Percentiles rank a stretch among this genome's conserved stretches.
Evolutionary conservation across 1,284 basidiomycete genomes (phyloP).

Genomic region (Moniliella sp.): DNA sequence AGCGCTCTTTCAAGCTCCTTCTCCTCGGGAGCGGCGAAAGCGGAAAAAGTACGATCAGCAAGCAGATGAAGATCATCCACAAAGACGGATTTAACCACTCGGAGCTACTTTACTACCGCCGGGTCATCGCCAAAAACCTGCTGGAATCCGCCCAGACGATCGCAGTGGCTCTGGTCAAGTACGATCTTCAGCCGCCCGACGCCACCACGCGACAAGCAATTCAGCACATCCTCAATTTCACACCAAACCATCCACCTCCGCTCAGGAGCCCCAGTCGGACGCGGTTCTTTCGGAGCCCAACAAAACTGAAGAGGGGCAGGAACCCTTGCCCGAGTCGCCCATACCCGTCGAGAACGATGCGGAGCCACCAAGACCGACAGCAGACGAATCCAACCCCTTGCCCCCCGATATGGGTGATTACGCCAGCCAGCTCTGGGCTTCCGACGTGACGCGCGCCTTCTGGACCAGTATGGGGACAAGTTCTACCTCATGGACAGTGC

Average conservation of each 20-base stretch:
- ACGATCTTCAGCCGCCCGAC: constrained; percentile 46
- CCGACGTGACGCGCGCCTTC: too few relatives aligned
- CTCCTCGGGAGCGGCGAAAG: constrained; percentile 32
- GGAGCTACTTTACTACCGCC: constrained; percentile 83
- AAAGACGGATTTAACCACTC: constrained; percentile 57
- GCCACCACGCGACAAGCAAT: constrained; percentile 53
- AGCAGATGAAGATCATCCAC: constrained; percentile 31
- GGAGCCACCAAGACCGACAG: constrained; percentile 84
- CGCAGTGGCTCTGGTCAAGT: constrained; percentile 64
- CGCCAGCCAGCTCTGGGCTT: too few relatives aligned
- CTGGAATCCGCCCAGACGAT: constrained; percentile 70
- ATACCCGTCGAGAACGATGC: constrained; percentile 62
- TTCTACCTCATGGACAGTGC: too few relatives aligned
- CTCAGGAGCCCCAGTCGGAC: constrained; percentile 75
- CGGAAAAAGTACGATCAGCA: constrained; percentile 33
- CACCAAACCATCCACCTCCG: constrained; percentile 59
- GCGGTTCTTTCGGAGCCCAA: constrained; percentile 54
- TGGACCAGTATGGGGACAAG: too few relatives aligned
- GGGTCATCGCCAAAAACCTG: constrained; percentile 89
- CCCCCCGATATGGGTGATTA: too few relatives aligned
- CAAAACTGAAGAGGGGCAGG: constrained; percentile 60
- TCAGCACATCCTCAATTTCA: too few relatives aligned
- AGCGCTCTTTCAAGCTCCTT: constrained; percentile 17
- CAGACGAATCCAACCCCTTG: too few relatives aligned
- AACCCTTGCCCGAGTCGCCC: constrained; percentile 71